These are phyloP conservation scores for Acacia confusa DNA, from an alignment of 306 rosid genomes.

Conservation along the genomic window DNA sequence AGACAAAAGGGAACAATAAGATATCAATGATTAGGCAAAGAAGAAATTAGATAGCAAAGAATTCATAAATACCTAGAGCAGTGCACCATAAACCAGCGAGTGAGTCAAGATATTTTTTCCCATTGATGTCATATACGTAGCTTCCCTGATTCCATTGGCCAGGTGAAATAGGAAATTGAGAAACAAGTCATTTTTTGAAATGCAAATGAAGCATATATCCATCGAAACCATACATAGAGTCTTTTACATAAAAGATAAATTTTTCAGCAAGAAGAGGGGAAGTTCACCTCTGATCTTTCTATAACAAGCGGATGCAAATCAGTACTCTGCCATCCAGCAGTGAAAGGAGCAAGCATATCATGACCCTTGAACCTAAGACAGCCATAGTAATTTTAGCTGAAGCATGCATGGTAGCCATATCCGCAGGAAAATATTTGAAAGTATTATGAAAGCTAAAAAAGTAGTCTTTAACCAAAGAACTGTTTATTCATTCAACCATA, in stretches of 20 bases:
- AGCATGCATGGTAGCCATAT: constrained; percentile 12
- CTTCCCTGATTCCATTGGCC: constrained; percentile 69
- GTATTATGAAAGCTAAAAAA: neutral
- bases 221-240: constrained; percentile 4
- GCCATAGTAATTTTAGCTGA: constrained; percentile 26
- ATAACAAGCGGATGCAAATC: constrained; percentile 72
- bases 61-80: constrained; percentile 50
- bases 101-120: constrained; percentile 88
- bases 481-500: constrained; percentile 24
- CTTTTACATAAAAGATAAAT: neutral
- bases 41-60: neutral
- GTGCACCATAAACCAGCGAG: constrained; percentile 99
- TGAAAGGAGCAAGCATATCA: constrained; percentile 98
- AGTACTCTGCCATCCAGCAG: constrained; percentile 75
- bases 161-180: constrained; percentile 10
- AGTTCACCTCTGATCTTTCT: constrained; percentile 78
- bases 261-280: constrained; percentile 12
- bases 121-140: constrained; percentile 80
- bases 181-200: constrained; percentile 4
- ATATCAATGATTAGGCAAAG: constrained; percentile 10
- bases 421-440: neutral
- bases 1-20: neutral
- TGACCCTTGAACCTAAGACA: constrained; percentile 74
- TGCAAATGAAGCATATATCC: neutral
- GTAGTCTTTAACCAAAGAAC: neutral